Evolutionary conservation across 139 green algal species (phyloP).

Genomic region (Auxenochlorella pyrenoidosa): DNA sequence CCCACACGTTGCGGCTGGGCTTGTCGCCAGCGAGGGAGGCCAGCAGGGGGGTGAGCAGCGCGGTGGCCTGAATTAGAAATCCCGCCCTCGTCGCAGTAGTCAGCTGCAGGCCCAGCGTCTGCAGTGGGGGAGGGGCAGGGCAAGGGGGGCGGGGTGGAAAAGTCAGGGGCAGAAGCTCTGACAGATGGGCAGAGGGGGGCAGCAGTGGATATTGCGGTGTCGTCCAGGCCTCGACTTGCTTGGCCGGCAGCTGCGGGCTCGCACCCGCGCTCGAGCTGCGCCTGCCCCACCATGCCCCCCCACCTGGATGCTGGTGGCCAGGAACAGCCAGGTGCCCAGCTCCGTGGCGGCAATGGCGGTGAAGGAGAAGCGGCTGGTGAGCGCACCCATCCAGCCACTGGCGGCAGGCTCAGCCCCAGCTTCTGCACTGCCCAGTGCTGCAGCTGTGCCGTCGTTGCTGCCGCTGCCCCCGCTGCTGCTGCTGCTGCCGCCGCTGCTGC

Average conservation of each 20-base stretch:
- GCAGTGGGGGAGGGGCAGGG: conserved; percentile 16
- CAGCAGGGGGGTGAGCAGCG: conserved; percentile 49
- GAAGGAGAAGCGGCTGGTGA: not conserved
- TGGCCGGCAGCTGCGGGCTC: too few relatives aligned
- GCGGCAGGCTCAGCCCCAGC: not conserved
- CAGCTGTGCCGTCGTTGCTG: not conserved
- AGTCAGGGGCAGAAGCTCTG: too few relatives aligned
- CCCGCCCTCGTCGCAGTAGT: conserved; percentile 49
- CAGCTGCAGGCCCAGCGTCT: conserved; percentile 49
- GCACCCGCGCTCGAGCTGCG: too few relatives aligned
- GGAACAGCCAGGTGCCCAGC: conserved; percentile 26
- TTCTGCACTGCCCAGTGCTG: not conserved
- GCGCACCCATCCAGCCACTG: conserved; percentile 9
- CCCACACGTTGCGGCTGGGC: conserved; percentile 28
- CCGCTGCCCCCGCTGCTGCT: conserved; percentile 10
- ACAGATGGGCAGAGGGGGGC: too few relatives aligned
- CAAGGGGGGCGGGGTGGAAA: too few relatives aligned
- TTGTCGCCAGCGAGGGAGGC: conserved; percentile 23
- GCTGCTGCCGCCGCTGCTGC: conserved; percentile 9
- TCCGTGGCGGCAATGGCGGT: conserved; percentile 9
- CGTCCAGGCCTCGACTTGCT: too few relatives aligned
- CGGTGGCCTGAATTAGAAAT: conserved; percentile 56
- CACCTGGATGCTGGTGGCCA: conserved; percentile 36
- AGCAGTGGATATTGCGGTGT: too few relatives aligned
- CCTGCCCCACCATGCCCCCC: not conserved